Evolutionary conservation across 129 eudicot genomes (phyloP).

Genomic region (Pulicaria dysenterica): DNA sequence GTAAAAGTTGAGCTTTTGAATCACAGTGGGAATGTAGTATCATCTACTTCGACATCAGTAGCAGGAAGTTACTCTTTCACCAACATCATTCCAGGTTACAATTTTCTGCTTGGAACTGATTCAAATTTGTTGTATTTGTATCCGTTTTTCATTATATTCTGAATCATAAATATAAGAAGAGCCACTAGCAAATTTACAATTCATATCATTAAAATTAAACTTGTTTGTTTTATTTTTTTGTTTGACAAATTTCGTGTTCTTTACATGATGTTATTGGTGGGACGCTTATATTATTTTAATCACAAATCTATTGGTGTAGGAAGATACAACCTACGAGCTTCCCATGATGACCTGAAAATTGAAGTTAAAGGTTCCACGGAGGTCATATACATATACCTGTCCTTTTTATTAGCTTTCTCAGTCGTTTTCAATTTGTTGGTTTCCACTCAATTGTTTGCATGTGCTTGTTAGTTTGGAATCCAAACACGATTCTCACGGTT

Average conservation of each 20-base stretch:
- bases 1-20: constrained; percentile 82
- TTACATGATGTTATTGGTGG: constrained; percentile 18
- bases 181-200: neutral
- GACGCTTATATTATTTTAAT: constrained; percentile 10
- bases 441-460: constrained; percentile 10
- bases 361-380: constrained; percentile 78
- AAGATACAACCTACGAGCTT: constrained; percentile 71
- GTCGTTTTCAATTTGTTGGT: constrained; percentile 6
- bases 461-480: neutral
- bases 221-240: constrained; percentile 2
- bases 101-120: constrained; percentile 6
- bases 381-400: constrained; percentile 43
- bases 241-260: constrained; percentile 11
- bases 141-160: neutral
- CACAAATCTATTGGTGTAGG: constrained; percentile 47
- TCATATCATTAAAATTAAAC: neutral
- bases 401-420: constrained; percentile 3
- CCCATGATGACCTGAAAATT: constrained; percentile 67
- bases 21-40: constrained; percentile 57
- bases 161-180: constrained; percentile 1
- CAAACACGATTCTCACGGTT: constrained; percentile 19
- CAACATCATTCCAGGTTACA: constrained; percentile 80
- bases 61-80: constrained; percentile 77
- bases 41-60: constrained; percentile 70
- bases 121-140: constrained; percentile 13